Evolutionary conservation across 176 grass and related monocot species (phyloP).

Genomic region (Oryza brachyantha): DNA sequence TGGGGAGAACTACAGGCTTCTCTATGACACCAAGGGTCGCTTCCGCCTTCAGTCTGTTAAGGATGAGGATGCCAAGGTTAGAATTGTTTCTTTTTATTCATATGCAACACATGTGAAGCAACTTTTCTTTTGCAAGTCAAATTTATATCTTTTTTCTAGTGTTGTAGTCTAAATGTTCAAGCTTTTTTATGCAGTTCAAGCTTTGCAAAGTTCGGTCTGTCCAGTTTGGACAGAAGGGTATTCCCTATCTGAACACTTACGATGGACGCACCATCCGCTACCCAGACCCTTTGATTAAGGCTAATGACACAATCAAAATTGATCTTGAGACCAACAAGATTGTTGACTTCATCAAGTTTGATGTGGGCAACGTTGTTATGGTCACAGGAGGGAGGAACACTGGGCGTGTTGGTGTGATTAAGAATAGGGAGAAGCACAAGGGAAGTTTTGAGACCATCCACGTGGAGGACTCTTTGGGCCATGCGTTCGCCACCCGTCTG

Average conservation of each 20-base stretch:
- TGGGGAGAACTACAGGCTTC: constrained; percentile 52
- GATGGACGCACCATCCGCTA: not conserved
- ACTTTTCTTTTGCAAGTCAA: too few relatives aligned
- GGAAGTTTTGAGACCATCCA: not conserved
- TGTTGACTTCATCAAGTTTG: not conserved
- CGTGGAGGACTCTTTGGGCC: not conserved
- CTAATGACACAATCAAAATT: not conserved
- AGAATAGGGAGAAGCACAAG: not conserved
- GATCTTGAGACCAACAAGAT: not conserved
- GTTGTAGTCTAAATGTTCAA: not conserved
- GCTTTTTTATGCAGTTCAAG: not conserved
- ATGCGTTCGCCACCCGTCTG: constrained; percentile 36
- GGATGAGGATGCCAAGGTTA: constrained; percentile 56
- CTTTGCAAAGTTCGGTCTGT: not conserved
- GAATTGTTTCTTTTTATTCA: not conserved
- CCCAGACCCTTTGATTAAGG: not conserved
- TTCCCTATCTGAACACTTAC: not conserved
- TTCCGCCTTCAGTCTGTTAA: constrained; percentile 45
- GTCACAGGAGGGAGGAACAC: not conserved
- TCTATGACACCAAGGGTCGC: constrained; percentile 67
- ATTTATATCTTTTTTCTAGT: not conserved
- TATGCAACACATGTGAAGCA: not conserved
- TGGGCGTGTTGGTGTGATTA: not conserved
- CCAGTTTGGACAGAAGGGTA: not conserved
- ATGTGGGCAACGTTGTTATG: not conserved